Base-by-base conservation (phyloP, 768 basidiomycete genomes). In the Tulasnella sp. region DNA sequence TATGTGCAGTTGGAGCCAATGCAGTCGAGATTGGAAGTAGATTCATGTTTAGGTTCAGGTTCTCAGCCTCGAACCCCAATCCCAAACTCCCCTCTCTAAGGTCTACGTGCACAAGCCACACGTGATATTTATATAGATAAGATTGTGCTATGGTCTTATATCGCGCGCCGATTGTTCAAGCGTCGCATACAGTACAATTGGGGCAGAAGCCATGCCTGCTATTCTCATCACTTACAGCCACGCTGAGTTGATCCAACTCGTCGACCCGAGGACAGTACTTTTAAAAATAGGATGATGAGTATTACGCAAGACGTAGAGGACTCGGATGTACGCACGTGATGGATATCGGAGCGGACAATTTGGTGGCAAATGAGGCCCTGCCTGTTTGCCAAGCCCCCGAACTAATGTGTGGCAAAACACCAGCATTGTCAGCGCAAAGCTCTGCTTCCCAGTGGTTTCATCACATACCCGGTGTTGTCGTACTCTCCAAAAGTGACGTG, bases 401-500 rank as follows among this genome's bases (percentile, higher is more conserved):
- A 4, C 57, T 59, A 17, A 15, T 53, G 29, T 44, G 34, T n/a
- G n/a, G 34, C 15, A 17, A 2, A 22, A 25, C 24, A 34, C 10
- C 19, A 8, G 53, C 19, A 10, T 25, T 22, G n/a, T 50, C 19
- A 56, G 41, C 42, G 1, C 27, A 21, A 21, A 31, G n/a, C 27
- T 3, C 10, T 2, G 15, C 22, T 44, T 2, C 3, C n/a, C 12
- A 11, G 15, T 11, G 2, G 8, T 11, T 17, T 3, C 3, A 38
- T 38, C 8, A 50, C 57, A 25, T 25, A 59, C 57, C 57, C 57
- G 10, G 57, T 49, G 57, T 59, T 59, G 45, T 49, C 48, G 29
- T 52, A 62, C 42, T 62, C 61, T 43, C 61, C 61, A 34, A 62
- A 60, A 19, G 59, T 59, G 31, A 62, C 59, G 25, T 59, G 49